Percentiles rank a stretch among this genome's conserved stretches.
These are phyloP conservation scores for Corrigiola litoralis DNA, from an alignment of 179 eudicot genomes.

Conservation along the genomic window DNA sequence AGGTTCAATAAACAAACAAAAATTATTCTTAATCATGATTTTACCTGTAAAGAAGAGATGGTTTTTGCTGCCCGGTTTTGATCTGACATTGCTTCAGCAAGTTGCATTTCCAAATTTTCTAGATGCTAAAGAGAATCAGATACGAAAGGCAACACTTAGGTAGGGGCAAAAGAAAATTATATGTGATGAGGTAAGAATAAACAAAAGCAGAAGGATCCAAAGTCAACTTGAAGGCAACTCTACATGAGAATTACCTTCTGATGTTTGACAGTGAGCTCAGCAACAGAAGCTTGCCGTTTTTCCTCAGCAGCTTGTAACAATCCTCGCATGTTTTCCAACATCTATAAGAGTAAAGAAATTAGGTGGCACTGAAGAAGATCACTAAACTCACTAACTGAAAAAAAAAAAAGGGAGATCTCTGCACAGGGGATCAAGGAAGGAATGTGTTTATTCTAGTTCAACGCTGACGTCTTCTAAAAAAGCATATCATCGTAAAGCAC, in stretches of 20 bases:
- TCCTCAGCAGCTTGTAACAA: constrained; percentile 77
- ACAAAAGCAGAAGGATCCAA: neutral
- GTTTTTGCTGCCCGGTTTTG: constrained; percentile 82
- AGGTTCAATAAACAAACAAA: neutral
- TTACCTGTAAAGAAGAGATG: constrained; percentile 84
- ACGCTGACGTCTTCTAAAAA: neutral
- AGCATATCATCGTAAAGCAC: neutral
- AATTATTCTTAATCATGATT: neutral
- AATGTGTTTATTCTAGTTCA: neutral
- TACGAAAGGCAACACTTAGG: constrained; percentile 13
- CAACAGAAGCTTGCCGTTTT: constrained; percentile 61
- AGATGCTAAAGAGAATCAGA: constrained; percentile 51
- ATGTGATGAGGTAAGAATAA: neutral
- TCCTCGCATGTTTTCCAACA: constrained; percentile 71
- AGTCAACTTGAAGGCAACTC: neutral
- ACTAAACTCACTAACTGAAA: neutral
- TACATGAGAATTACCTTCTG: constrained; percentile 59
- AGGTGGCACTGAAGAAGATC: neutral
- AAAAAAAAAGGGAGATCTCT: neutral
- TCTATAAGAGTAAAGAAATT: constrained; percentile 42
- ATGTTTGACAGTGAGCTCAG: constrained; percentile 80
- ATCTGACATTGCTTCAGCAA: constrained; percentile 73
- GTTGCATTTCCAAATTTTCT: constrained; percentile 84
- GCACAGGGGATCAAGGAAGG: neutral
- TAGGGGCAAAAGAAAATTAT: neutral